Evolutionary conservation across 768 basidiomycete species (phyloP).

Genomic region (Chalciporus piperatus): DNA sequence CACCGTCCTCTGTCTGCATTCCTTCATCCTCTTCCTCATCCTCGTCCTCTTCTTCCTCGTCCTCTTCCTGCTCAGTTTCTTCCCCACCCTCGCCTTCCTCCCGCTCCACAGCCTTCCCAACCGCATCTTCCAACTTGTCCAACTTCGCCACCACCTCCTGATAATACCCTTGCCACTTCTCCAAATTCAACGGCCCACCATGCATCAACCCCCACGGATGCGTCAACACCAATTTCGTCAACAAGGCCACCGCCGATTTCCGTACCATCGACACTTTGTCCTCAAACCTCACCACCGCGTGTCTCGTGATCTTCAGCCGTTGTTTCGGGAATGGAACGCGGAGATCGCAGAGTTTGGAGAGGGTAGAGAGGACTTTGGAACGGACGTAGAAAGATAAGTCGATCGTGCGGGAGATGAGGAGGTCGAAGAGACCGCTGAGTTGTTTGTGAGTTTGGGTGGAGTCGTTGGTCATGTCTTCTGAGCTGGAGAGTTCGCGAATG

Average conservation of each 20-base stretch:
- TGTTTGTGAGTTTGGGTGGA: conserved; percentile 58
- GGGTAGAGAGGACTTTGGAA: conserved; percentile 76
- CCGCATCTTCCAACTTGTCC: conserved; percentile 61
- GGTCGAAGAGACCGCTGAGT: conserved; percentile 75
- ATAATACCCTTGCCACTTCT: conserved; percentile 75
- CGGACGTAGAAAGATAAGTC: conserved; percentile 92
- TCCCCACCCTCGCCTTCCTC: conserved; percentile 35
- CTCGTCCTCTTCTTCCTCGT: conserved; percentile 33
- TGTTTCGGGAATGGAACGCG: conserved; percentile 84
- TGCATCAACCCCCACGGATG: conserved; percentile 87
- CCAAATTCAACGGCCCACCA: conserved; percentile 73
- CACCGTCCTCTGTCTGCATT: conserved; percentile 24
- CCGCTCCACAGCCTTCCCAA: conserved; percentile 62
- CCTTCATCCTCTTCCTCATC: conserved; percentile 35
- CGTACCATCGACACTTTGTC: conserved; percentile 92
- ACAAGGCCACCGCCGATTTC: conserved; percentile 73
- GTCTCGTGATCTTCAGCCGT: conserved; percentile 67
- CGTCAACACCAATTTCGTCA: conserved; percentile 73
- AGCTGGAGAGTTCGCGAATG: conserved; percentile 73
- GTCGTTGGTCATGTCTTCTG: conserved; percentile 46
- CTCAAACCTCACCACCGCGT: conserved; percentile 77
- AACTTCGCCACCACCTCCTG: conserved; percentile 59
- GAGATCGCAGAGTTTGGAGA: conserved; percentile 75
- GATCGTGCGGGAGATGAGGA: conserved; percentile 82
- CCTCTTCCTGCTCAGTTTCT: conserved; percentile 33